Evolutionary conservation across 225 moss, liverwort and hornwort species (phyloP).

Genomic region (Sphagnum contortum): DNA sequence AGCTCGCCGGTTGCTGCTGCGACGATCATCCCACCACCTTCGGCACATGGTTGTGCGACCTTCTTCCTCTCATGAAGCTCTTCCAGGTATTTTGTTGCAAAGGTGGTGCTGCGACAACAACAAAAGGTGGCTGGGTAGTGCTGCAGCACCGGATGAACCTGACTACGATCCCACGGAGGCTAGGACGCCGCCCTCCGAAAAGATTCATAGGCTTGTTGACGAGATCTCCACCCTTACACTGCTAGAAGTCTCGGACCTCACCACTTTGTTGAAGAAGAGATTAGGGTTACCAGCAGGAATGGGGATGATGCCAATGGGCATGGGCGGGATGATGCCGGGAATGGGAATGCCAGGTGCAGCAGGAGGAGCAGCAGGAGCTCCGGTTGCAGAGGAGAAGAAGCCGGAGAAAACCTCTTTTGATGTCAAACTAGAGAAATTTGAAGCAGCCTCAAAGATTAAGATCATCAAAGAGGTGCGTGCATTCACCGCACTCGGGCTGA

Average conservation of each 20-base stretch:
- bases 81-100: constrained; percentile 16
- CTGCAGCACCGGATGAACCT: constrained; percentile 62
- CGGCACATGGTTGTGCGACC: constrained; percentile 15
- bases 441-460: constrained; percentile 85
- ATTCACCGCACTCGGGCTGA: constrained; percentile 86
- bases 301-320: constrained; percentile 95
- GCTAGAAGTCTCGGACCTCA: constrained; percentile 89
- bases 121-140: constrained; percentile 39
- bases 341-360: constrained; percentile 34
- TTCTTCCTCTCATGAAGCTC: constrained; percentile 2
- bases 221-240: constrained; percentile 87
- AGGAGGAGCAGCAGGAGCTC: constrained; percentile 10
- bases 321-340: constrained; percentile 40
- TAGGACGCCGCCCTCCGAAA: constrained; percentile 78
- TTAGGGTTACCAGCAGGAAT: constrained; percentile 70
- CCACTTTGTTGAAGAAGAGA: constrained; percentile 81
- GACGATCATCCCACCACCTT: constrained; percentile 16
- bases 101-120: constrained; percentile 13
- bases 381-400: constrained; percentile 56
- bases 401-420: constrained; percentile 92
- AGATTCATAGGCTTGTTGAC: constrained; percentile 82
- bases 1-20: constrained; percentile 17
- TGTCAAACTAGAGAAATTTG: constrained; percentile 97
- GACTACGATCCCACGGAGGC: constrained; percentile 80
- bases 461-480: constrained; percentile 99